These are phyloP conservation scores for Colletotrichum neosansevieriae DNA, from an alignment of 2,329 filamentous ascomycete species.

Conservation along the genomic window DNA sequence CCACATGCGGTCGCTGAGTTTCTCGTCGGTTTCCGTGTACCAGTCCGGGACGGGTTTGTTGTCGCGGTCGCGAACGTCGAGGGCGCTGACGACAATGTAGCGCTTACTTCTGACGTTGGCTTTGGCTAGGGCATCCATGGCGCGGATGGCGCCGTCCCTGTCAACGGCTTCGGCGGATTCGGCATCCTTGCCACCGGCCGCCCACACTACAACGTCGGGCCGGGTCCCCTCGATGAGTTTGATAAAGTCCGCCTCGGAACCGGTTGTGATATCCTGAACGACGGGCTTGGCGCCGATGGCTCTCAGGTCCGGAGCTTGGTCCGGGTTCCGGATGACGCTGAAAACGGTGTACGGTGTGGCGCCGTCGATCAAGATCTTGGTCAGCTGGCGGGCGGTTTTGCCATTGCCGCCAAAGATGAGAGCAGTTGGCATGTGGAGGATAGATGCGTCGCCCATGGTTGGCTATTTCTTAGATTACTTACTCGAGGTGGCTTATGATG, in stretches of 20 bases:
- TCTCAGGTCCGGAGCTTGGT: constrained; percentile 51
- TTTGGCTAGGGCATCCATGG: constrained; percentile 57
- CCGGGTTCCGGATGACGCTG: constrained; percentile 46
- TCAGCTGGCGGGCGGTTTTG: constrained; percentile 44
- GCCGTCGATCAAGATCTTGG: constrained; percentile 39
- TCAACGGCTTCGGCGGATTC: constrained; percentile 59
- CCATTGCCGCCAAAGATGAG: constrained; percentile 46
- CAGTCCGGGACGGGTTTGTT: constrained; percentile 52
- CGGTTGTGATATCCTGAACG: constrained; percentile 56
- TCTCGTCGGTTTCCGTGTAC: constrained; percentile 55
- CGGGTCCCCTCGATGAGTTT: constrained; percentile 49
- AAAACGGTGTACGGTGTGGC: constrained; percentile 43
- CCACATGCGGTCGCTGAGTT: constrained; percentile 53
- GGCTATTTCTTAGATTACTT: not conserved
- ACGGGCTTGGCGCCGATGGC: constrained; percentile 56
- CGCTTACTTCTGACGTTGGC: constrained; percentile 52
- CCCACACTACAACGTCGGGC: constrained; percentile 51
- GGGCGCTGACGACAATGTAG: constrained; percentile 59
- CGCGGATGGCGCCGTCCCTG: constrained; percentile 57
- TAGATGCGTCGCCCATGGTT: constrained; percentile 40
- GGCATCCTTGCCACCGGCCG: constrained; percentile 49
- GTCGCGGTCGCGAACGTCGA: constrained; percentile 57
- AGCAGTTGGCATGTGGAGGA: constrained; percentile 42
- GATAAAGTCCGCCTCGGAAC: constrained; percentile 52
- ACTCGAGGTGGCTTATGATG: not conserved